phyloP scores from a whole-genome alignment of 1,139 yeast genomes.

The Sugiyamaella pinicola region DNA sequence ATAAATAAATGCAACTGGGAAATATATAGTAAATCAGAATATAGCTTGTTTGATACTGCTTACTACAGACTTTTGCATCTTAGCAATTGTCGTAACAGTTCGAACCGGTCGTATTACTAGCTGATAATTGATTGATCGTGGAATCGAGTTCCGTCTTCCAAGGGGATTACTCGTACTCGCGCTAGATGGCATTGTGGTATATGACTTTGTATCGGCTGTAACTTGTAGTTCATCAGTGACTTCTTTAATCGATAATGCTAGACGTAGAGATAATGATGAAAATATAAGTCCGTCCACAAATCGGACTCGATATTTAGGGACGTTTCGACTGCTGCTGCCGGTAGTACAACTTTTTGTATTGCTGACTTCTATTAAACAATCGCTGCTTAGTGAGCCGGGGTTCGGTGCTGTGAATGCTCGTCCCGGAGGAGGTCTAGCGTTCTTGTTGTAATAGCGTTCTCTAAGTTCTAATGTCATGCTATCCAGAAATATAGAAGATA shows the following conservation, averaged over 20 bases:
- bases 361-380: not conserved
- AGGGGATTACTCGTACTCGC: not conserved
- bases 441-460: constrained; percentile 18
- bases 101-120: constrained; percentile 18
- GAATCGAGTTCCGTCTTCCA: constrained; percentile 4
- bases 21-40: not conserved
- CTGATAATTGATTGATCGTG: constrained; percentile 13
- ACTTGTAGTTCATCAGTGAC: not conserved
- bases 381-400: not conserved
- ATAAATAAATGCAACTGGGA: not conserved
- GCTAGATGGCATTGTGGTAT: not conserved
- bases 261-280: constrained; percentile 24
- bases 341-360: not conserved
- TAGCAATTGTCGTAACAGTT: constrained; percentile 18
- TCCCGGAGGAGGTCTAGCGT: not conserved
- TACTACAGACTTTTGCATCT: constrained; percentile 18
- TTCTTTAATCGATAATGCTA: constrained; percentile 16
- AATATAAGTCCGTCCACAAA: constrained; percentile 28
- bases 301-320: constrained; percentile 19
- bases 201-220: not conserved
- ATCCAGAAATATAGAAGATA: constrained; percentile 22
- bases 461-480: constrained; percentile 22
- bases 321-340: not conserved
- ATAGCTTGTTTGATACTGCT: constrained; percentile 20
- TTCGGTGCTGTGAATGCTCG: constrained; percentile 8